phyloP scores from a whole-genome alignment of 2,329 filamentous ascomycete species.

The Verticillium nonalfalfae region DNA sequence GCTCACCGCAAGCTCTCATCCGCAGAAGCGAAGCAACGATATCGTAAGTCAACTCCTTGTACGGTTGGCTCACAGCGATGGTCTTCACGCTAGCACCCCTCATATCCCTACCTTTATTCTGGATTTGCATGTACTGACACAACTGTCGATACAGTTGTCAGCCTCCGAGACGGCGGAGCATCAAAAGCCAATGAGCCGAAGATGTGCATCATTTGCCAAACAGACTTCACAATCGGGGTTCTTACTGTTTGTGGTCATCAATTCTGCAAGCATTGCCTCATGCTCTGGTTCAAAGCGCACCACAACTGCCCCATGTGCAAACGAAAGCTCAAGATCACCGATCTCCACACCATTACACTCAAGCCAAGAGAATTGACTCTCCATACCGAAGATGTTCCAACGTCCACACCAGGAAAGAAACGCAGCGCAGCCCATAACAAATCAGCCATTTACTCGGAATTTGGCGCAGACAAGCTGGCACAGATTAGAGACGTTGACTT shows the following conservation, averaged over 20 bases:
- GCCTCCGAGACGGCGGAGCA: constrained; percentile 47
- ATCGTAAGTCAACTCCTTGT: constrained; percentile 38
- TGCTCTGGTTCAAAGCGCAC: constrained; percentile 68
- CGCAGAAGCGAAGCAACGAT: constrained; percentile 68
- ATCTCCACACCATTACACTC: constrained; percentile 80
- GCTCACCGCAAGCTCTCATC: constrained; percentile 53
- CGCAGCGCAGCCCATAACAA: constrained; percentile 19
- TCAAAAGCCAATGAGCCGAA: constrained; percentile 56
- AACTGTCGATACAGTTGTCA: constrained; percentile 32
- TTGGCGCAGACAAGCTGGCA: constrained; percentile 62
- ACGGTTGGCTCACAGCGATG: background rate
- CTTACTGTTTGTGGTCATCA: constrained; percentile 86
- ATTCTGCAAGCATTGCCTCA: constrained; percentile 85
- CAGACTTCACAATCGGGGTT: constrained; percentile 68
- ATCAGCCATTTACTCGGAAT: constrained; percentile 66
- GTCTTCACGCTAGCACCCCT: background rate
- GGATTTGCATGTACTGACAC: background rate
- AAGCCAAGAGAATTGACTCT: constrained; percentile 70
- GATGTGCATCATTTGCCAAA: constrained; percentile 83
- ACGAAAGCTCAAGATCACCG: constrained; percentile 51
- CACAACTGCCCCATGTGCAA: constrained; percentile 85
- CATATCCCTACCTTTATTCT: background rate
- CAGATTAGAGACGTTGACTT: constrained; percentile 82
- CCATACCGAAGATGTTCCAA: constrained; percentile 29
- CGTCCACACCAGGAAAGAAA: constrained; percentile 7